These are phyloP conservation scores for Podospora fimiseda DNA, from an alignment of 495 filamentous ascomycete genomes.

Conservation along the genomic window DNA sequence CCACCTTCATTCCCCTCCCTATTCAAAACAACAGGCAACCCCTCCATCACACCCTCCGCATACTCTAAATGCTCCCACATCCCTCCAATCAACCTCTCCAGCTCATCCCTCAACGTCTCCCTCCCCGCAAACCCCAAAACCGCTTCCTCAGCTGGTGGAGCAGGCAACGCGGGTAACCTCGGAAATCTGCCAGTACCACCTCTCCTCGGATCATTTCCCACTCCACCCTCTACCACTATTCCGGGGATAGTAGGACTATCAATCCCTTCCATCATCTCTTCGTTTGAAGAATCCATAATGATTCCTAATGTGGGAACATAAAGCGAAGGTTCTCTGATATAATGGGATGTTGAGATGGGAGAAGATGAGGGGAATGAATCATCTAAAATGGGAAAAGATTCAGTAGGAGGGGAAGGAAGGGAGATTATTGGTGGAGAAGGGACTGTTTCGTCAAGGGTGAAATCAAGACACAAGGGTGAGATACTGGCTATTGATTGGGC, in stretches of 20 bases:
- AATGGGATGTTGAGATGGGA: not conserved
- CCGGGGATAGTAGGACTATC: not conserved
- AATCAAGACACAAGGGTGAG: too few species aligned
- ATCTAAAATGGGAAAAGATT: not conserved
- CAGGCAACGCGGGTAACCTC: not conserved
- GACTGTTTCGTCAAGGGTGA: too few species aligned
- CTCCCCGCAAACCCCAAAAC: not conserved
- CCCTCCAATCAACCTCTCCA: conserved; percentile 1
- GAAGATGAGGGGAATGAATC: not conserved
- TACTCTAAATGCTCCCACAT: conserved; percentile 3
- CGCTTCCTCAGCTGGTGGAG: not conserved
- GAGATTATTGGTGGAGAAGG: too few species aligned
- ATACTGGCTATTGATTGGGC: too few species aligned
- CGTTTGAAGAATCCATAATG: not conserved
- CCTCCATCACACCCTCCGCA: not conserved
- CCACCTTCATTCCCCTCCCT: too few species aligned
- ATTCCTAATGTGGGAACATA: not conserved
- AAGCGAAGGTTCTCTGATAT: not conserved
- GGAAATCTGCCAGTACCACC: not conserved
- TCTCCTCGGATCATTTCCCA: not conserved
- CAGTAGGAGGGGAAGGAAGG: too few species aligned
- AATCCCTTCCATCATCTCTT: not conserved
- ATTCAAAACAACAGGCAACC: too few species aligned
- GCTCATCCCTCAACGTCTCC: not conserved
- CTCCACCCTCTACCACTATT: not conserved